phyloP scores from a whole-genome alignment of 176 grass and related monocot species.

The Lolium perenne region DNA sequence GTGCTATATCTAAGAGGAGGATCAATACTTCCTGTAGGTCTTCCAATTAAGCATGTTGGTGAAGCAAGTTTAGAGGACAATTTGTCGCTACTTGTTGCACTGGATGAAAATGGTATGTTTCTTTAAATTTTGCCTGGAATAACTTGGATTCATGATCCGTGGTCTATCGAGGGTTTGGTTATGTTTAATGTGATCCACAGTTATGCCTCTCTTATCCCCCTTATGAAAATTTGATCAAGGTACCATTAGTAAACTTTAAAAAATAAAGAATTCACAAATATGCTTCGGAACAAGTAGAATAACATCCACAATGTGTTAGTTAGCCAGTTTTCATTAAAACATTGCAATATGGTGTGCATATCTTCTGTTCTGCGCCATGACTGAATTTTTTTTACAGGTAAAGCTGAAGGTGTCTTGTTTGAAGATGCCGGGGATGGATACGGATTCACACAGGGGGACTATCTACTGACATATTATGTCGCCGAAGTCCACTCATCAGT shows the following conservation, averaged over 20 bases:
- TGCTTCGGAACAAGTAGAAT: conserved; percentile 6
- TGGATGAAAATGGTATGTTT: conserved; percentile 81
- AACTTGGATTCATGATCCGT: background rate
- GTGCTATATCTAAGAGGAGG: conserved; percentile 81
- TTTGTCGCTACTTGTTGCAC: conserved; percentile 76
- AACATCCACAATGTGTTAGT: background rate
- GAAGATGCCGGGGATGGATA: conserved; percentile 94
- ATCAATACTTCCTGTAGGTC: conserved; percentile 83
- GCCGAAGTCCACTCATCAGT: conserved; percentile 68
- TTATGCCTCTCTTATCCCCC: background rate
- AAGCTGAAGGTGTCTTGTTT: conserved; percentile 80
- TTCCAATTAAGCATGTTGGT: conserved; percentile 75
- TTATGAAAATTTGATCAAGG: conserved; percentile 13
- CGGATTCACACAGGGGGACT: conserved; percentile 68
- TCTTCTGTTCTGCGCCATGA: background rate
- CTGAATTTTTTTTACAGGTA: conserved; percentile 54
- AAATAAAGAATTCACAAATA: background rate
- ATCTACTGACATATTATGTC: conserved; percentile 80
- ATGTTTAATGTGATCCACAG: background rate
- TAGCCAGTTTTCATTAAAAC: conserved; percentile 24
- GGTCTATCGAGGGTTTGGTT: background rate
- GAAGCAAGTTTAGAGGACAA: conserved; percentile 83
- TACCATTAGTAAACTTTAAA: background rate
- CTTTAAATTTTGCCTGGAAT: background rate
- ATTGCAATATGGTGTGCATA: background rate